Evolutionary conservation across 257 asterid genomes (phyloP).

Genomic region (Gardenia jasminoides): DNA sequence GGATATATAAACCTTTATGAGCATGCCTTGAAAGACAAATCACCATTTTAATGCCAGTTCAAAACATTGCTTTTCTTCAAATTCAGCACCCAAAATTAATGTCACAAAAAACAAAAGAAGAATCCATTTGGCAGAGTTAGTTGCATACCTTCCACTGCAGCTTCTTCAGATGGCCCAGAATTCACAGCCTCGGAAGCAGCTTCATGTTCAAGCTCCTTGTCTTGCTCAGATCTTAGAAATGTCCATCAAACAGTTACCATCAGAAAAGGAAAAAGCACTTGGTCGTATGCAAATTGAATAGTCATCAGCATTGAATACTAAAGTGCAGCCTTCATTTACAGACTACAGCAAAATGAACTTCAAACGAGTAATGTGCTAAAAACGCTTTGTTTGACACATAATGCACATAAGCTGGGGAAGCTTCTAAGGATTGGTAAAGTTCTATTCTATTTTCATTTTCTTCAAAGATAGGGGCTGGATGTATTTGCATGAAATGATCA

Average conservation of each 20-base stretch:
- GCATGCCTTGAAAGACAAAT: neutral
- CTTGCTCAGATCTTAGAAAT: conserved; percentile 87
- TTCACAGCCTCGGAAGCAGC: conserved; percentile 54
- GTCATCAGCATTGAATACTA: neutral
- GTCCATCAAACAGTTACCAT: conserved; percentile 10
- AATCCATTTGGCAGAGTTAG: conserved; percentile 8
- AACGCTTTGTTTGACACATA: neutral
- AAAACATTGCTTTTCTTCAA: neutral
- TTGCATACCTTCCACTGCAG: conserved; percentile 60
- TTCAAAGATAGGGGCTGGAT: too few relatives aligned
- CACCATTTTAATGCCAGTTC: neutral
- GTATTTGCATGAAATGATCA: too few relatives aligned
- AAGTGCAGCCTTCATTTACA: neutral
- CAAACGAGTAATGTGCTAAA: neutral
- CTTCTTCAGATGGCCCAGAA: conserved; percentile 77
- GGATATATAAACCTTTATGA: conserved; percentile 1
- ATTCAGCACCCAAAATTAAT: neutral
- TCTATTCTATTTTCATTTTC: too few relatives aligned
- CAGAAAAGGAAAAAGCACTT: neutral
- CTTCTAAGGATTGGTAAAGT: too few relatives aligned
- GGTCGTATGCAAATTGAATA: neutral
- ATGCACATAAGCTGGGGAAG: too few relatives aligned
- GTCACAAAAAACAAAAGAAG: neutral
- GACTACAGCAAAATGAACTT: neutral
- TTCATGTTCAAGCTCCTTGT: conserved; percentile 92